phyloP scores from a whole-genome alignment of 768 basidiomycete species.

The Leccinum uliginosum region DNA sequence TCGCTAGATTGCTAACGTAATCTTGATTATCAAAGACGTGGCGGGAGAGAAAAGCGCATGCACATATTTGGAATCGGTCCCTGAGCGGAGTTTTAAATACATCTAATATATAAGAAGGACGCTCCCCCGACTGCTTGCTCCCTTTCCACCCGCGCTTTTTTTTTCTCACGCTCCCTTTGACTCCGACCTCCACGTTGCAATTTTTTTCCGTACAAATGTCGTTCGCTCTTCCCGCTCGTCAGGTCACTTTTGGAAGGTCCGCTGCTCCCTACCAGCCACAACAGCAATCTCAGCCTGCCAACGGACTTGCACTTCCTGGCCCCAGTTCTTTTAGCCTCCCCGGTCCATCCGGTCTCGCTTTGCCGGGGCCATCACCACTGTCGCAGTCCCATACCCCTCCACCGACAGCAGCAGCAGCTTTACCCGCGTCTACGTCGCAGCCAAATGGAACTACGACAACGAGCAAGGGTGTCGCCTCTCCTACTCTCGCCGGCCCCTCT shows the following conservation, averaged over 20 bases:
- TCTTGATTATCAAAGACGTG: conserved; percentile 1
- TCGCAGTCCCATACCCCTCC: conserved; percentile 38
- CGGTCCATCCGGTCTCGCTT: conserved; percentile 40
- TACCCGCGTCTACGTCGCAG: conserved; percentile 13
- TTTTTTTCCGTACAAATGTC: conserved; percentile 33
- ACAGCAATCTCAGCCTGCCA: conserved; percentile 36
- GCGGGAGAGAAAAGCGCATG: conserved; percentile 10
- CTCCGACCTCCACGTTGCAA: conserved; percentile 21
- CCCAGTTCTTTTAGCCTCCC: conserved; percentile 43
- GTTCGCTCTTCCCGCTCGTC: conserved; percentile 72
- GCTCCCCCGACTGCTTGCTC: conserved; percentile 11
- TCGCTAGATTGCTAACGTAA: not conserved
- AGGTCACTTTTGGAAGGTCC: conserved; percentile 71
- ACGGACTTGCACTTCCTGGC: conserved; percentile 57
- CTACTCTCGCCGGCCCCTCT: conserved; percentile 55
- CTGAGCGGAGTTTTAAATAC: conserved; percentile 29
- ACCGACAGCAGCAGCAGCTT: conserved; percentile 14
- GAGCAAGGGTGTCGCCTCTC: conserved; percentile 30
- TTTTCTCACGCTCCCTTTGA: conserved; percentile 28
- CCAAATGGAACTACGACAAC: conserved; percentile 30
- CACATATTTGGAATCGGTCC: conserved; percentile 20
- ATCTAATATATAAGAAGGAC: conserved; percentile 25
- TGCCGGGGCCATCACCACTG: conserved; percentile 57
- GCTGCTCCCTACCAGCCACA: conserved; percentile 44
- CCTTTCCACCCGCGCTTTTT: conserved; percentile 21